Evolutionary conservation across 345 rosid genomes (phyloP).

Genomic region (Limnanthes douglasii): DNA sequence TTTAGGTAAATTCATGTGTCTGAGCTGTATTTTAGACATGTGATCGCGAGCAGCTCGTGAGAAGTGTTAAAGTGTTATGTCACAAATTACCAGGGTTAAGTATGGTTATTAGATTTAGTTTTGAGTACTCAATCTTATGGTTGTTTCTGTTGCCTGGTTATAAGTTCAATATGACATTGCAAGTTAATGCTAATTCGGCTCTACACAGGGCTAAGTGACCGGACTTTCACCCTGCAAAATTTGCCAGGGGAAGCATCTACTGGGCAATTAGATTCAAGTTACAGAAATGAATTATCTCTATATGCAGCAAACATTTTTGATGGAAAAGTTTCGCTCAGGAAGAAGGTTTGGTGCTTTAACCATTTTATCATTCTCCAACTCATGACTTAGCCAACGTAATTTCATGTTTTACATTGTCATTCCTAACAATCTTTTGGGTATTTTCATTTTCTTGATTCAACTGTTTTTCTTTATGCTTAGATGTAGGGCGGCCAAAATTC

Average conservation of each 20-base stretch:
- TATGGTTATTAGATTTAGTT: no score
- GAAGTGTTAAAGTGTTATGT: no score
- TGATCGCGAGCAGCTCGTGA: no score
- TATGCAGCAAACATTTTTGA: constrained; percentile 23
- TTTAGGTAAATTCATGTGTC: no score
- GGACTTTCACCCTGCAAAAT: constrained; percentile 1
- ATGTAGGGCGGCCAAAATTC: neutral
- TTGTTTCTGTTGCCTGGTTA: no score
- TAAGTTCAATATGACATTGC: no score
- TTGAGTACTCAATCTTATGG: no score
- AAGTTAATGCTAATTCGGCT: no score
- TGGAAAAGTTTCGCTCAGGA: constrained; percentile 27
- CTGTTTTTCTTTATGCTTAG: neutral
- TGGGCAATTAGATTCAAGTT: constrained; percentile 10
- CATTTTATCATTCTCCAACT: neutral
- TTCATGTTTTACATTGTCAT: no score
- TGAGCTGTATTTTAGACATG: no score
- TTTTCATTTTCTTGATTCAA: neutral
- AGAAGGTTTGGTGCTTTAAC: constrained; percentile 19
- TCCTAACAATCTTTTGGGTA: neutral
- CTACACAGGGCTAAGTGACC: constrained; percentile 3
- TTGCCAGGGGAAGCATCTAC: constrained; percentile 15
- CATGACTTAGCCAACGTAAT: neutral
- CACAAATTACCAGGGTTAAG: no score
- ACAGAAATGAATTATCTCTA: constrained; percentile 8